Evolutionary conservation across 306 rosid species (phyloP), one percentile per base, ranked within the genome.

Genomic region (Castanopsis chinensis): DNA sequence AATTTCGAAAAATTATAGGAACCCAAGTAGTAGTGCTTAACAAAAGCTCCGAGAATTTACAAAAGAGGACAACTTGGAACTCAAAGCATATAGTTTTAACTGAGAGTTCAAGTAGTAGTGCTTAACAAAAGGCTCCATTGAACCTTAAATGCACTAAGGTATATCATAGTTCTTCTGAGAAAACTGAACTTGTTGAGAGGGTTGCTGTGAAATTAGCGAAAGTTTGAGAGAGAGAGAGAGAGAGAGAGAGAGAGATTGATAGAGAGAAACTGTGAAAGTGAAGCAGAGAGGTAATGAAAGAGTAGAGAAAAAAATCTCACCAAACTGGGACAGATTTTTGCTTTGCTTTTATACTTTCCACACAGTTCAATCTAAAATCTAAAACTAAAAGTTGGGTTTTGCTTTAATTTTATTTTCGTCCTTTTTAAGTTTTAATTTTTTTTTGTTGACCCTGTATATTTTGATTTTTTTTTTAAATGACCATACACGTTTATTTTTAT

Each of bases 1-100:
- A 76, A 85, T 84, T 3, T 89, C 89, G 94, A 90, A 89, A 73
- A 91, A 90, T 91, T 91, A 49, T 45, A 81, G 86, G 58, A 81
- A 80, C 45, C 54, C 86, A n/a, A n/a, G n/a, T n/a, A n/a, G n/a
- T n/a, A n/a, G n/a, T n/a, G n/a, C n/a, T n/a, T n/a, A n/a, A n/a
- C n/a, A n/a, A 52, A 82, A 73, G 68, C 37, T 64, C 54, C 30
- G 60, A 53, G 61, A 83, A 35, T 52, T 78, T 21, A 30, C 57
- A 73, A 6, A 77, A 72, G 5, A 18, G n/a, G 10, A 13, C n/a
- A 56, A 18, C 64, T 55, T 56, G 79, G 70, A 57, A 77, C 75
- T 73, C 19, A 33, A 78, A 78, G 56, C 33, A 74, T 23, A 54
- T 41, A 54, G 19, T 28, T 37, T 33, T 28, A 65, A 32, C 71